Percentiles rank a stretch among this genome's conserved stretches.
Conservation (phyloP, 2,329 filamentous ascomycete species). For the Neonectria neomacrospora region DNA sequence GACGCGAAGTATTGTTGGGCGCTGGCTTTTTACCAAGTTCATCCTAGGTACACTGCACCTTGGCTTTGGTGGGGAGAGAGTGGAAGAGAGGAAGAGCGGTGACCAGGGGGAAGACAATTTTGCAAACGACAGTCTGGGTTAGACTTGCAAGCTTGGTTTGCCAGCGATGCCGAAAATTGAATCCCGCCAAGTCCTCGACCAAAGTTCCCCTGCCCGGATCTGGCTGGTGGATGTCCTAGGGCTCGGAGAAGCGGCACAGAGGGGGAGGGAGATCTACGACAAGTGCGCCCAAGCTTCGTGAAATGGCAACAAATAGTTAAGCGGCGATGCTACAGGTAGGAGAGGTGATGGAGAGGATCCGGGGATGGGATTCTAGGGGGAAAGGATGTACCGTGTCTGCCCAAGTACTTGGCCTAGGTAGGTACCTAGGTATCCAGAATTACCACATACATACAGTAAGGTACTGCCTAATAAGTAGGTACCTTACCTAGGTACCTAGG, state of each 20-base stretch:
- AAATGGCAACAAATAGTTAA: not conserved
- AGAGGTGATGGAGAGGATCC: constrained; percentile 10
- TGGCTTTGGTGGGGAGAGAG: not conserved
- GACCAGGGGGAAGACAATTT: not conserved
- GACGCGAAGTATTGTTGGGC: not conserved
- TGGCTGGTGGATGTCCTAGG: not conserved
- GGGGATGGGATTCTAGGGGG: constrained; percentile 21
- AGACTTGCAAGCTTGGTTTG: too few relatives aligned
- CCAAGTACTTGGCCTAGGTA: not conserved
- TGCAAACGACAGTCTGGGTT: too few relatives aligned
- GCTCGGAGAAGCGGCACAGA: not conserved
- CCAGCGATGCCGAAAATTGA: too few relatives aligned
- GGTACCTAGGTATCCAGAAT: not conserved
- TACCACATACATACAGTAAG: too few relatives aligned
- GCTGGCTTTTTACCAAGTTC: not conserved
- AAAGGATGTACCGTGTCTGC: not conserved
- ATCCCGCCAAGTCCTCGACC: not conserved
- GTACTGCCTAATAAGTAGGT: too few relatives aligned
- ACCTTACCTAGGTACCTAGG: not conserved
- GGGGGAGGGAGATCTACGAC: not conserved
- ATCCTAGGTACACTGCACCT: not conserved
- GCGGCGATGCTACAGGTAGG: not conserved
- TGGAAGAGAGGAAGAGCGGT: not conserved
- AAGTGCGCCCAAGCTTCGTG: not conserved
- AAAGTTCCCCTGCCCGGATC: not conserved